phyloP scores from a whole-genome alignment of 2,329 filamentous ascomycete genomes.

The Pseudogymnoascus sp. region DNA sequence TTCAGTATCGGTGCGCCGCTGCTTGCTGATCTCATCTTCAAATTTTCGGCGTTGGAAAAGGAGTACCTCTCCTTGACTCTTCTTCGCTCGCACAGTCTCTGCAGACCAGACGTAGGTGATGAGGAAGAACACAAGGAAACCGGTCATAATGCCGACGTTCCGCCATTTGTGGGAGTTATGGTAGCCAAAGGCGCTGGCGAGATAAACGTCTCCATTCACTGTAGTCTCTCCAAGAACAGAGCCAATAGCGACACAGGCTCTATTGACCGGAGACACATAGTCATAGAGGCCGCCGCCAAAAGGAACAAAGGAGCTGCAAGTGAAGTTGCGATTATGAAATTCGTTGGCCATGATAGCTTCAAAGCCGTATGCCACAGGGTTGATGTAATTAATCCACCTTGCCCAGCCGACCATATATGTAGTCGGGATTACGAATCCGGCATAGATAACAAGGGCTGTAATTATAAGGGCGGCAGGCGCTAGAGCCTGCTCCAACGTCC shows the following conservation, averaged over 20 bases:
- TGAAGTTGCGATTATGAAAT: constrained; percentile 51
- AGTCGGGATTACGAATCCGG: constrained; percentile 55
- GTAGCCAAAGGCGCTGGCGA: constrained; percentile 45
- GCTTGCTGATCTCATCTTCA: constrained; percentile 18
- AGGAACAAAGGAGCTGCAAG: constrained; percentile 45
- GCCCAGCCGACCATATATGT: constrained; percentile 57
- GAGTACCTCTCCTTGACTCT: constrained; percentile 69
- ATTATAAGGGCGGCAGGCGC: constrained; percentile 48
- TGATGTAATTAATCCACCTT: constrained; percentile 55
- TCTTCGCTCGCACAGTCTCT: constrained; percentile 55
- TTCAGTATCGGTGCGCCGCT: constrained; percentile 8
- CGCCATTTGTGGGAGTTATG: constrained; percentile 47
- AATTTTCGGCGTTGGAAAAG: constrained; percentile 52
- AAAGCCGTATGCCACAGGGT: constrained; percentile 63
- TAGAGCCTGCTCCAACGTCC: constrained; percentile 60
- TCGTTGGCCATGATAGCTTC: constrained; percentile 64
- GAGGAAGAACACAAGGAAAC: constrained; percentile 53
- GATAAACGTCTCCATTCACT: constrained; percentile 50
- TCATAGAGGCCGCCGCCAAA: constrained; percentile 33
- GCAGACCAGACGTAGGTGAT: constrained; percentile 52
- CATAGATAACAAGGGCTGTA: constrained; percentile 28
- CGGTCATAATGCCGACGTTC: constrained; percentile 55
- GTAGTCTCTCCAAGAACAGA: constrained; percentile 45
- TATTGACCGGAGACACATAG: constrained; percentile 35
- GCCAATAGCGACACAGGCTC: constrained; percentile 53